Percentiles rank a stretch among this genome's conserved stretches.
phyloP scores from a whole-genome alignment of 2,329 filamentous ascomycete genomes.

The Botrytis paeoniae region DNA sequence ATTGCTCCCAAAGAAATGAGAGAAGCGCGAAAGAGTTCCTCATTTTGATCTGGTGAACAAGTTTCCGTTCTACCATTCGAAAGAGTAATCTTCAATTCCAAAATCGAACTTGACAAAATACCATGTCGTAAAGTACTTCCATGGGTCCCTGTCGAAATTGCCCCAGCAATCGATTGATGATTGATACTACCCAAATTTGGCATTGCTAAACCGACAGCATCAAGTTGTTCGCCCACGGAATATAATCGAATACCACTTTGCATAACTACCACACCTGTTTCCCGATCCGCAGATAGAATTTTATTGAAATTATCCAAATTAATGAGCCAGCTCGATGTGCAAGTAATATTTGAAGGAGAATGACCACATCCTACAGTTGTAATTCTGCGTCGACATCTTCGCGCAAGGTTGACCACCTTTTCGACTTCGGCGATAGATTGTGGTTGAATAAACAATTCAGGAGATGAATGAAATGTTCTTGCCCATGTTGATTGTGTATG shows the following conservation, averaged over 20 bases:
- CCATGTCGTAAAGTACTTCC: constrained; percentile 84
- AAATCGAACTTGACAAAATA: constrained; percentile 75
- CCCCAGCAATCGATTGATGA: constrained; percentile 86
- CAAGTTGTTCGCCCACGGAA: constrained; percentile 70
- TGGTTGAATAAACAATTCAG: constrained; percentile 88
- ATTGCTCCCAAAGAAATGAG: constrained; percentile 84
- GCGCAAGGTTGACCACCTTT: constrained; percentile 77
- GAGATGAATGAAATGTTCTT: constrained; percentile 81
- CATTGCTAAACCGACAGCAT: constrained; percentile 75
- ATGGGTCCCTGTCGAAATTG: constrained; percentile 90
- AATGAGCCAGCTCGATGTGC: constrained; percentile 89
- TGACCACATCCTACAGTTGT: constrained; percentile 88
- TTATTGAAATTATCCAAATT: constrained; percentile 83
- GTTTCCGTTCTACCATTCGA: constrained; percentile 71
- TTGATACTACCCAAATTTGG: constrained; percentile 94
- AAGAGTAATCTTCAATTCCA: constrained; percentile 74
- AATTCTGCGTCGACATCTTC: constrained; percentile 74
- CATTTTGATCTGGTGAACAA: constrained; percentile 65
- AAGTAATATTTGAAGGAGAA: constrained; percentile 88
- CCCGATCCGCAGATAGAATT: constrained; percentile 66
- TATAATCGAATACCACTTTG: constrained; percentile 86
- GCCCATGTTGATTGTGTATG: constrained; percentile 93
- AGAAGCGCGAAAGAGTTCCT: constrained; percentile 82
- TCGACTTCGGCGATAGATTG: constrained; percentile 76
- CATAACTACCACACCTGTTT: constrained; percentile 67